Evolutionary conservation across 1,284 basidiomycete species (phyloP), one percentile per base, ranked within the genome.

Genomic region (Malassezia furfur): DNA sequence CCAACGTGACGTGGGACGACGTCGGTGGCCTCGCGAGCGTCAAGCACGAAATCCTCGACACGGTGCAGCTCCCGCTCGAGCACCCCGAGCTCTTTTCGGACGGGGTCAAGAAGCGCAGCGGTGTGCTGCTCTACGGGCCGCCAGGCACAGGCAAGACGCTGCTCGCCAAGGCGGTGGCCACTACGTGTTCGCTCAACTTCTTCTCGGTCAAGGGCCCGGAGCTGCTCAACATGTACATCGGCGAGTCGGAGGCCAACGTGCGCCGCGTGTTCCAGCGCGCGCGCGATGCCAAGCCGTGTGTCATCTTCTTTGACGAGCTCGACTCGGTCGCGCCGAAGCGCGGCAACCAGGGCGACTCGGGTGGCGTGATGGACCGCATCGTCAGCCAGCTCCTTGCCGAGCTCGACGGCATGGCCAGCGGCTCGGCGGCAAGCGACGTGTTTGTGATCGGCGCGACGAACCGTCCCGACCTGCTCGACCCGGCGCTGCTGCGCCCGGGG

Each of bases 1-100:
- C 94, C 1, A 88, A 83, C 60, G 91, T 99, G 0, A 83, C 87
- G 0, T 99, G 94, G 94, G 90, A 96, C 76, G 94, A 98, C 72
- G 86, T 99, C 14, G 94, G 94, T 38, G 94, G 94, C 7, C 78
- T 99, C 17, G 85, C 84, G 1, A 78, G 81, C 59, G 89, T 96
- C 56, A 98, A 96, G 76, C 77, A 83, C 40, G 93, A 96, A 66
- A 96, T 99, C 54, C 79, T 98, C 63, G 93, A 99, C 68, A 99
- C 93, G 15, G 88, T 98, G 45, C 91, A 98, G 73, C 79, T 99
- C 3, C 94, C 94, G 0, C 78, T 99, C 25, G 88, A 96, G 57
- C 84, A 89, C 70, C 93, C 94, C 2, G 91, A 96, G 67, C 77
- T 99, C 1, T 99, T 99, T 76, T 81, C 84, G 5, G 84, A 86